A percentile compares a stretch with the other conserved stretches of the same genome.
phyloP scores from a whole-genome alignment of 352 stramenopile species.

The Pythium sukuiense region DNA sequence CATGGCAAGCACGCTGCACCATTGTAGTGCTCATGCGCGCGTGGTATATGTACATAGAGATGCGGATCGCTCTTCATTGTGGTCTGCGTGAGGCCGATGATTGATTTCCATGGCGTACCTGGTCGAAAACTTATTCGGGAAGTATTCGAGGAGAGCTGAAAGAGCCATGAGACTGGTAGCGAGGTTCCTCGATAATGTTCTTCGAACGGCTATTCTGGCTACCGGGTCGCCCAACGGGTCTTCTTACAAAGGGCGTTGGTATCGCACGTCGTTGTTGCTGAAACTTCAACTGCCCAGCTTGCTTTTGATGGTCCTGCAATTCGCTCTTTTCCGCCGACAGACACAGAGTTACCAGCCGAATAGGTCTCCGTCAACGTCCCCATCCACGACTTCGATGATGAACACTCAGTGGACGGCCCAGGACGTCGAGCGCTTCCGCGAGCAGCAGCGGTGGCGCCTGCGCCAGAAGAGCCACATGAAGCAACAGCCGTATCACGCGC shows the following conservation, averaged over 20 bases:
- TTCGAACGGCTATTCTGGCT: conserved; percentile 15
- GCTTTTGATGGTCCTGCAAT: conserved; percentile 7
- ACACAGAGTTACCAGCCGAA: neutral
- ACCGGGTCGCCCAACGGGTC: conserved; percentile 1
- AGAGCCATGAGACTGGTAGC: neutral
- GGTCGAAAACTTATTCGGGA: conserved; percentile 13
- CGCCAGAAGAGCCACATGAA: conserved; percentile 20
- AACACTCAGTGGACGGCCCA: conserved; percentile 25
- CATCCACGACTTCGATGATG: conserved; percentile 4
- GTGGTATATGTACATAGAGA: neutral
- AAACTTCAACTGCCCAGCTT: conserved; percentile 13
- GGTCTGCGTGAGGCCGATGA: neutral
- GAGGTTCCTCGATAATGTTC: conserved; percentile 5
- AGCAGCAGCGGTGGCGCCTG: conserved; percentile 26
- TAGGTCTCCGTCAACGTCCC: neutral
- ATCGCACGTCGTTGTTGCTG: conserved; percentile 6
- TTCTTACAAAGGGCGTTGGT: neutral
- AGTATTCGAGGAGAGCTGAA: neutral
- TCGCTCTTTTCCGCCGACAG: conserved; percentile 1
- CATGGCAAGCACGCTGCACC: neutral
- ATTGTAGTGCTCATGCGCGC: neutral
- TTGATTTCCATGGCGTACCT: conserved; percentile 1
- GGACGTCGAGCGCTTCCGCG: conserved; percentile 31
- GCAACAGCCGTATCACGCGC: neutral
- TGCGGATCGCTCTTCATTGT: neutral